Base-by-base conservation (phyloP, 306 rosid species). In the Alnus glutinosa region DNA sequence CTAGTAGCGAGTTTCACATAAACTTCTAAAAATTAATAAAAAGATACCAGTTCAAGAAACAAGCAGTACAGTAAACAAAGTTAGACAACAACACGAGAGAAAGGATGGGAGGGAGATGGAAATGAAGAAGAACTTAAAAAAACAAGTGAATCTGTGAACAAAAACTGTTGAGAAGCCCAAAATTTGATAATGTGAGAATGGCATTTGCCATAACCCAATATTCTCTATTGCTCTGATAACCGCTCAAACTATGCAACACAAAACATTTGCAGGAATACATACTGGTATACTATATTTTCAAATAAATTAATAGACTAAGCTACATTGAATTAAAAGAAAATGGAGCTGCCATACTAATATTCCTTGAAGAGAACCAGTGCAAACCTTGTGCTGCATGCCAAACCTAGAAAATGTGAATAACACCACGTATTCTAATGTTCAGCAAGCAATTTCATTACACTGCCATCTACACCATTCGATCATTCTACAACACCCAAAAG, bases 381-480 rank as follows among this genome's bases (percentile, higher is more conserved):
- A 79, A 79, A 46, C 47, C 42, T 34, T 36, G 63, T 54, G 4
- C 55, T n/a, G 55, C 70, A 84, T 7, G 55, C 42, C 48, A 49
- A 59, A 68, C 57, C 71, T 70, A 69, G 4, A 23, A 49, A 15
- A 37, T 11, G 47, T 30, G 69, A 2, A 67, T 9, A 49, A 8
- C 46, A 42, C 12, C 28, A 34, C 11, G 75, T 28, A 46, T 62
- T 70, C 37, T 61, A 34, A 78, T 15, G 48, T 42, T 12, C 34
- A 62, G 44, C 34, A 4, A 19, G 44, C 44, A 62, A 62, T 32
- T 30, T 13, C 66, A 10, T 32, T 7, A 64, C 51, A 68, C 47
- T 13, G 19, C 19, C 19, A 59, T 63, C 46, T 14, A 14, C n/a
- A 14, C 46, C 70, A 6, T 5, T 34, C 19, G 3, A 63, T 34